Base-by-base conservation (phyloP, 106 monocot species). In the Dioscorea alata region DNA sequence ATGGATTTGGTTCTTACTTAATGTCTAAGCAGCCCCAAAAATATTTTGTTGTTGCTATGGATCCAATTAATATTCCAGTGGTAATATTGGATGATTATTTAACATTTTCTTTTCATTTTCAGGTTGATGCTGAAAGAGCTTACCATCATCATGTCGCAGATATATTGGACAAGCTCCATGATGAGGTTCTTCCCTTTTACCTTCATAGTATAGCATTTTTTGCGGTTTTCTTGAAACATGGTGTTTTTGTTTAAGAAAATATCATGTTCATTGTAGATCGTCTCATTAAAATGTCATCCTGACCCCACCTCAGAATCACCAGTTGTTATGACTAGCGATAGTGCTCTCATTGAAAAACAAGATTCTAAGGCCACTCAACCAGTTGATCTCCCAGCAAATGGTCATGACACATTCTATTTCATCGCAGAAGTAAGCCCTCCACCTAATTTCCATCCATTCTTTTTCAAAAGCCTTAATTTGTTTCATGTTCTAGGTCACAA, bases 111-210 rank as follows among this genome's bases (percentile, higher is more conserved):
- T 24, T 13, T 60, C 33, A 65, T 10, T 73, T 71, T 79, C 53
- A 95, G 94, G 88, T 97, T 82, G 92, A 92, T 62, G 92, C 96
- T 66, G 92, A 92, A 78, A 92, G 80, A 83, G 61, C 61, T 60
- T 97, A 92, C 72, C 92, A 97, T 89, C 77, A 89, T 71, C 89
- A 77, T 71, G 84, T 66, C 67, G 73, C 84, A 59, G 69, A 60
- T 49, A 78, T 89, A 65, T 72, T 97, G 52, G 84, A 92, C 58
- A 84, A 89, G 54, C 96, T 97, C 62, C 81, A 89, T 70, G 69
- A 49, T 66, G 81, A 85, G 84, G 92, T 92, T 75, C 8, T 22
- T 49, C 12, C 8, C 60, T 57, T 56, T 57, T 23, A 21, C 3
- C 18, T 13, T 22, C 57, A 67, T 18, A 0, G 57, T 54, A 17